phyloP scores from a whole-genome alignment of 257 asterid genomes.

The Ocimum tenuiflorum region DNA sequence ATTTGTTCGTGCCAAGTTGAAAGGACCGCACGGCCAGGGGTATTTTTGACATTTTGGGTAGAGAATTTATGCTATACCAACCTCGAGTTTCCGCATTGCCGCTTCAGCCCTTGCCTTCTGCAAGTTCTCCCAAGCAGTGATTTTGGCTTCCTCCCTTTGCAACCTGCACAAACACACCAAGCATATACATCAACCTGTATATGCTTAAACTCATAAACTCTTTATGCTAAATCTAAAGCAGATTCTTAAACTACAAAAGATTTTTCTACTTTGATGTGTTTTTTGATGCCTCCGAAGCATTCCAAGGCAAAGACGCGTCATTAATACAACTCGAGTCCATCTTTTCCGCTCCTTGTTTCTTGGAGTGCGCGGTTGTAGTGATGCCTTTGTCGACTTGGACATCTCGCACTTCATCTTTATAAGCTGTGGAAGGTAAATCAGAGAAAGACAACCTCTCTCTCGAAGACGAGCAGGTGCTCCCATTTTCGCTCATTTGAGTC shows the following conservation, averaged over 20 bases:
- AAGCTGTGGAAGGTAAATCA: constrained; percentile 28
- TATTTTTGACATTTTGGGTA: too few relatives aligned
- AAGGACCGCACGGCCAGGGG: too few relatives aligned
- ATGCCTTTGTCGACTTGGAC: constrained; percentile 67
- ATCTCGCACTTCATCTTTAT: constrained; percentile 57
- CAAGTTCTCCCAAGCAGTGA: constrained; percentile 79
- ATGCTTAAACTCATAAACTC: neutral
- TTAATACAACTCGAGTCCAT: constrained; percentile 14
- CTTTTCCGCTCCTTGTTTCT: constrained; percentile 32
- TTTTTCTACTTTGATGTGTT: constrained; percentile 36
- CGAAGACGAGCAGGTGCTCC: constrained; percentile 55
- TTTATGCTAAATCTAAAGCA: neutral
- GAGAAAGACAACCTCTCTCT: constrained; percentile 44
- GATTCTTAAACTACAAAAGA: neutral
- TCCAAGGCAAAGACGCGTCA: constrained; percentile 34
- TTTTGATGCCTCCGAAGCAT: constrained; percentile 33
- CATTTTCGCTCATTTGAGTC: constrained; percentile 80
- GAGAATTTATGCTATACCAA: constrained; percentile 7
- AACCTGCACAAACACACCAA: constrained; percentile 32
- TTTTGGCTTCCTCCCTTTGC: constrained; percentile 62
- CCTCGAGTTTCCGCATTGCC: constrained; percentile 76
- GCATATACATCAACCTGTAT: neutral
- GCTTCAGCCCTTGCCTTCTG: constrained; percentile 93
- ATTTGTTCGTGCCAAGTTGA: too few relatives aligned
- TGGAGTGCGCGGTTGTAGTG: constrained; percentile 30